These are phyloP conservation scores for Rubia tinctorum DNA, from an alignment of 305 asterid genomes.

Conservation along the genomic window DNA sequence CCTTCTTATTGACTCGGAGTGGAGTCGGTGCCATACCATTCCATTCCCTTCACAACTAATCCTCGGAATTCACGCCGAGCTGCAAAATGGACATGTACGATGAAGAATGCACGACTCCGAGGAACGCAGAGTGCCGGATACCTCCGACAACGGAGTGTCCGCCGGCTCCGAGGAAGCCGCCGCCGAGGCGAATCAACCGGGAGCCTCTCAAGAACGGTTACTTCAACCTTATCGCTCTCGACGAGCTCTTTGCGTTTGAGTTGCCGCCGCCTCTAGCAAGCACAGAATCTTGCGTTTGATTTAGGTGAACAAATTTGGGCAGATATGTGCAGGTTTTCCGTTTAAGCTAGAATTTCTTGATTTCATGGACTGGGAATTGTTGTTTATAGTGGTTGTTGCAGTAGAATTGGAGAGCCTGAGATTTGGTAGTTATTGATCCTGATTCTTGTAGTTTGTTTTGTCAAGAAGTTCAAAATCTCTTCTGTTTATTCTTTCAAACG, in stretches of 20 bases:
- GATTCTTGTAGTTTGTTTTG: too few species aligned
- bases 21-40: slow-evolving; percentile 57
- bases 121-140: slow-evolving; percentile 44
- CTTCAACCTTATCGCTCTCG: too few species aligned
- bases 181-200: slow-evolving; percentile 23
- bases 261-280: slow-evolving; percentile 10
- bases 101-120: slow-evolving; percentile 73
- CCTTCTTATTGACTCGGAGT: not conserved
- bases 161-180: slow-evolving; percentile 65
- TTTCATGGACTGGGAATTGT: not conserved
- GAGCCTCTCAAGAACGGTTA: slow-evolving; percentile 47
- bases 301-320: not conserved
- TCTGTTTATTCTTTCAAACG: too few species aligned
- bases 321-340: not conserved
- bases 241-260: slow-evolving; percentile 33
- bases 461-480: too few species aligned
- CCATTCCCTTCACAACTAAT: slow-evolving; percentile 25
- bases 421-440: too few species aligned
- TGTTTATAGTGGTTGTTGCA: not conserved
- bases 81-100: slow-evolving; percentile 43
- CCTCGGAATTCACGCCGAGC: not conserved
- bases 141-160: slow-evolving; percentile 53
- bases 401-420: too few species aligned
- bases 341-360: not conserved
- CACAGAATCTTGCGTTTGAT: slow-evolving; percentile 32